Evolutionary conservation across 148 eudicot genomes (phyloP).

Genomic region (Pouteria glomerata): DNA sequence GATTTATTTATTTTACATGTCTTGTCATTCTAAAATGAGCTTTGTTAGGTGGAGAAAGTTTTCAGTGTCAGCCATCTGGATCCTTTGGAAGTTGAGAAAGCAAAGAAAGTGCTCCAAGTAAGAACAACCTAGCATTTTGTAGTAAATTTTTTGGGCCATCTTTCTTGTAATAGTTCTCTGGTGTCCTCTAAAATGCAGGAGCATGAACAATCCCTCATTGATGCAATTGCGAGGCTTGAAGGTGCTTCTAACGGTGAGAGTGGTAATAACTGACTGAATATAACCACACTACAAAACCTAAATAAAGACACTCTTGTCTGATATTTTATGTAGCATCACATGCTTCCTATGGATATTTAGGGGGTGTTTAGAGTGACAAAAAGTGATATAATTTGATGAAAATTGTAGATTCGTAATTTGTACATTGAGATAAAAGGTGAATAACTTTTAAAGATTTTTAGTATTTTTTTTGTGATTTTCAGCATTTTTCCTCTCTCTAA

Average conservation of each 20-base stretch:
- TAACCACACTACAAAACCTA: neutral
- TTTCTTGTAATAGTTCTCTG: conserved; percentile 7
- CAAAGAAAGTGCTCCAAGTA: conserved; percentile 72
- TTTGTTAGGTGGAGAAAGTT: conserved; percentile 55
- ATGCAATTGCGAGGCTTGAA: conserved; percentile 76
- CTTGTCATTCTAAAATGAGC: neutral
- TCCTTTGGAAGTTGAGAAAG: conserved; percentile 65
- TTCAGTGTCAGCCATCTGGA: conserved; percentile 54
- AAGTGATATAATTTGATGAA: no score
- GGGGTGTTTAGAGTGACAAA: no score
- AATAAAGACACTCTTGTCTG: neutral
- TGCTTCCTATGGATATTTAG: neutral
- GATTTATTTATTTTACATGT: neutral
- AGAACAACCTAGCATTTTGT: conserved; percentile 9
- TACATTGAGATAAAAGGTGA: no score
- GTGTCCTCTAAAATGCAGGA: conserved; percentile 41
- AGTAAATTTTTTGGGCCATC: neutral
- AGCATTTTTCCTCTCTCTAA: no score
- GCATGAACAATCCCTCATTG: conserved; percentile 68
- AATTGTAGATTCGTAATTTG: no score
- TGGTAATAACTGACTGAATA: conserved; percentile 49
- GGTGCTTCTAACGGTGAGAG: conserved; percentile 83
- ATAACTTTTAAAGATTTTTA: no score
- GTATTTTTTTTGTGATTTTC: no score
- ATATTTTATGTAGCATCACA: neutral